Base-by-base conservation (phyloP, 2,329 filamentous ascomycete species). In the Geosmithia flava region DNA sequence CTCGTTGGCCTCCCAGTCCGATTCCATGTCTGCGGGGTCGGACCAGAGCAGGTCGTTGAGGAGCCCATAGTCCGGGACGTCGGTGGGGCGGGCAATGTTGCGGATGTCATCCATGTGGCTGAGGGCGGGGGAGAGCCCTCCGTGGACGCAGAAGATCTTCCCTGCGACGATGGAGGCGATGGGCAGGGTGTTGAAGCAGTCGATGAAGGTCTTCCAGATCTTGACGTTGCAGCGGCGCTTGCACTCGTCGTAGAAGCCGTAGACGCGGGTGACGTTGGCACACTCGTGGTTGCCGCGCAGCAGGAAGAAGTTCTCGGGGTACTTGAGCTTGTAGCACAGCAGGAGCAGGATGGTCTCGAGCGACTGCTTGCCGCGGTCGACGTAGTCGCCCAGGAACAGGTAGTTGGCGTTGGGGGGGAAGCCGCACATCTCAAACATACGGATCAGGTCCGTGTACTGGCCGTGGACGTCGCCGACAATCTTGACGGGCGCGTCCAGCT, bases 41-140 rank as follows among this genome's bases (percentile, higher is more conserved):
- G 90, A 95, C 93, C 93, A 98, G 17, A 98, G 72, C 27, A 98
- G 72, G 62, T 98, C 93, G 62, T 97, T 97, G 49, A 98, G 73
- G 48, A 98, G 69, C 13, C 93, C 93, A 62, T 96, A 97, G 61
- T 98, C 93, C 7, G 93, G 93, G 19, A 98, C 93, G 61, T 98
- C 93, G 1, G 93, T 98, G 11, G 93, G 93, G 49, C 93, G 82
- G 46, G 87, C 87, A 66, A 98, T 97, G 62, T 94, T 86, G 55
- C 93, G 83, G 57, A 98, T 98, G 62, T 98, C 91, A 58, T 97
- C 93, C 93, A 98, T 98, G 59, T 97, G 90, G 48, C 85, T 83
- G 46, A 98, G 75, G 45, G 87, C 90, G 1, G 93, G 93, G 13
- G 90, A 96, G 20, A 98, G 72, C 15, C 93, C 93, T 46, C 93